A percentile compares a stretch with the other conserved stretches of the same genome.
phyloP scores from a whole-genome alignment of 768 basidiomycete species.

The Strobilomyces echinocephalus region DNA sequence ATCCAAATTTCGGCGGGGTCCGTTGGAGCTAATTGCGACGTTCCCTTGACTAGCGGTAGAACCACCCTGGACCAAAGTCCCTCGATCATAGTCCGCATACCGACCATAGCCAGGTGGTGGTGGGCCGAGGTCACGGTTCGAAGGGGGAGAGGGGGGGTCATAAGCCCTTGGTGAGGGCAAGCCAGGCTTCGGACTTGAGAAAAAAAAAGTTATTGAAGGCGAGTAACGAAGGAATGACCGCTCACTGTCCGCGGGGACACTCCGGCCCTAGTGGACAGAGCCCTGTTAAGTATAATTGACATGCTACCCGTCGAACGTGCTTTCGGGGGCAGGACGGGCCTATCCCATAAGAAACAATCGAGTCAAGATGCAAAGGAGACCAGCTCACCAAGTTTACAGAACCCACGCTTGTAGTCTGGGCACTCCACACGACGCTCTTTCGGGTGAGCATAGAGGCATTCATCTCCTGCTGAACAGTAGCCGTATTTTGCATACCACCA shows the following conservation, averaged over 20 bases:
- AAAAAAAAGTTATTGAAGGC: slow-evolving; percentile 7
- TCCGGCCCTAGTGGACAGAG: slow-evolving; percentile 90
- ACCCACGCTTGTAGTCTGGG: slow-evolving; percentile 92
- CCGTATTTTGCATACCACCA: slow-evolving; percentile 99
- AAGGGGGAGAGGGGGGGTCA: slow-evolving; percentile 69
- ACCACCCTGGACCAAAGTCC: slow-evolving; percentile 29
- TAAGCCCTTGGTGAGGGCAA: slow-evolving; percentile 70
- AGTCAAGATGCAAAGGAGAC: slow-evolving; percentile 2
- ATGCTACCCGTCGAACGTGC: slow-evolving; percentile 87
- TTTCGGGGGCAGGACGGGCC: slow-evolving; percentile 88
- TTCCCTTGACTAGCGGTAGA: slow-evolving; percentile 20
- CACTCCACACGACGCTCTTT: slow-evolving; percentile 90
- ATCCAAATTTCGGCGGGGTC: slow-evolving; percentile 67
- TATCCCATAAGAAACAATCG: slow-evolving; percentile 27
- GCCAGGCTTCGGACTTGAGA: slow-evolving; percentile 71
- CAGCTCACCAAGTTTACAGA: slow-evolving; percentile 82
- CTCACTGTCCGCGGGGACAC: slow-evolving; percentile 86
- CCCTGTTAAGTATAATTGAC: slow-evolving; percentile 86
- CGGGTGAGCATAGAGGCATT: slow-evolving; percentile 94
- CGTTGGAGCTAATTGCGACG: slow-evolving; percentile 30
- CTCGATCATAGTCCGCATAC: slow-evolving; percentile 71
- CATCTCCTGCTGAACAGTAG: slow-evolving; percentile 94
- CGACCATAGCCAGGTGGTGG: slow-evolving; percentile 91
- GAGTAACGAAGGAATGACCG: slow-evolving; percentile 17
- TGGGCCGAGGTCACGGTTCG: slow-evolving; percentile 77